A percentile compares a stretch with the other conserved stretches of the same genome.
Evolutionary conservation across 441 rosid genomes (phyloP).

Genomic region (Eutrema salsugineum): DNA sequence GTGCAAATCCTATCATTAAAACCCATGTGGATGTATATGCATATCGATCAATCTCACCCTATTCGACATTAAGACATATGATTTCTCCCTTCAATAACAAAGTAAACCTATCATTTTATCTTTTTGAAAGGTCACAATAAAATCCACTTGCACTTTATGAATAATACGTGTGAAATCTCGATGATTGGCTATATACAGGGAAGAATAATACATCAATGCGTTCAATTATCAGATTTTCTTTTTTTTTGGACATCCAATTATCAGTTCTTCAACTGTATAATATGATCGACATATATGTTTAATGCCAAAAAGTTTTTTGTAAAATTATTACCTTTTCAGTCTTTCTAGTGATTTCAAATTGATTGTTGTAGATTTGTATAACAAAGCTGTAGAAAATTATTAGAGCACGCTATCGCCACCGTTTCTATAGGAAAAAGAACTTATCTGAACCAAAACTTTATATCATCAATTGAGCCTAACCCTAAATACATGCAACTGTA

Average conservation of each 20-base stretch:
- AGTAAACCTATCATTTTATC: background rate
- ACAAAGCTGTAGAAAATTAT: background rate
- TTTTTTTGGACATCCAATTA: too few relatives aligned
- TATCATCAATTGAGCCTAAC: background rate
- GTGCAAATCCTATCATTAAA: background rate
- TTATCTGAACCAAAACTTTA: background rate
- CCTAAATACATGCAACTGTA: background rate
- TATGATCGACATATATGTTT: background rate
- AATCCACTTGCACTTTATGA: background rate
- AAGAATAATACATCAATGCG: background rate
- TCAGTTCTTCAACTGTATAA: background rate
- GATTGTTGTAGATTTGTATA: background rate
- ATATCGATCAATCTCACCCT: background rate
- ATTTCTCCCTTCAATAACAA: background rate
- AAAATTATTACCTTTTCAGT: background rate
- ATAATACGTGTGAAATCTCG: background rate
- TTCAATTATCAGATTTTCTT: background rate
- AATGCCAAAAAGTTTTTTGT: background rate
- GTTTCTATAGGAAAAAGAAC: background rate
- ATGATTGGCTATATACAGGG: too few relatives aligned
- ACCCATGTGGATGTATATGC: constrained; percentile 9
- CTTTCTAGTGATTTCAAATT: background rate
- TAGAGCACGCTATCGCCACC: background rate
- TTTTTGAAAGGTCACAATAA: background rate
- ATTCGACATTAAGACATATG: background rate